phyloP scores from a whole-genome alignment of 2,329 filamentous ascomycete species.

The Exophiala phaeomuriformis region DNA sequence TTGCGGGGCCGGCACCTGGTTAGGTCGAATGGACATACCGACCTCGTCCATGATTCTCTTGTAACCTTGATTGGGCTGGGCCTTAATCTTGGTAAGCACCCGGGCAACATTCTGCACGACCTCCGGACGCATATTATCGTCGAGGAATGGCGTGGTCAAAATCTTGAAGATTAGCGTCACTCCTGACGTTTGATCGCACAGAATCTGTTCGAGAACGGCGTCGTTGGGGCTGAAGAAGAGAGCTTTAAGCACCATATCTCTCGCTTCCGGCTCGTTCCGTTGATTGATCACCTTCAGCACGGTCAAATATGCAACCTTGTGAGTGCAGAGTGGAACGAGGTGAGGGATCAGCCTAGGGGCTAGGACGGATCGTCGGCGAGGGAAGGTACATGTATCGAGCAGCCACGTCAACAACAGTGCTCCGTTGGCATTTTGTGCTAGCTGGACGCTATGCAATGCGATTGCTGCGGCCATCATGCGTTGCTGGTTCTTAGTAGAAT shows the following conservation, averaged over 20 bases:
- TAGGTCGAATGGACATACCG: slow-evolving; percentile 58
- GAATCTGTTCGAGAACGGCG: slow-evolving; percentile 77
- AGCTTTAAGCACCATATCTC: slow-evolving; percentile 81
- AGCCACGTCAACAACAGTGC: slow-evolving; percentile 94
- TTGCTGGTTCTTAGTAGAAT: slow-evolving; percentile 91
- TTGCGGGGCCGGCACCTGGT: slow-evolving; percentile 33
- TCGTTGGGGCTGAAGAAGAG: slow-evolving; percentile 89
- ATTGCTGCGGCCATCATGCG: slow-evolving; percentile 89
- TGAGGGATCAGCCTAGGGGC: slow-evolving; percentile 88
- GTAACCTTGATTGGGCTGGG: slow-evolving; percentile 89
- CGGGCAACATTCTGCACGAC: slow-evolving; percentile 88
- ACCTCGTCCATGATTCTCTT: slow-evolving; percentile 99
- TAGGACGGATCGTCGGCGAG: slow-evolving; percentile 79
- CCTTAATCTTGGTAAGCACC: slow-evolving; percentile 82
- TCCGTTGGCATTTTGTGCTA: slow-evolving; percentile 93
- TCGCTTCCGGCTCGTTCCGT: slow-evolving; percentile 84
- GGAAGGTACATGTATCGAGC: slow-evolving; percentile 94
- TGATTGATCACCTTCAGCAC: slow-evolving; percentile 98
- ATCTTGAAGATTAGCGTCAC: slow-evolving; percentile 98
- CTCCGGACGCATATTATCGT: slow-evolving; percentile 78
- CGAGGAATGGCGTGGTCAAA: slow-evolving; percentile 92
- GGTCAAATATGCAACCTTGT: slow-evolving; percentile 96
- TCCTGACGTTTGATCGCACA: slow-evolving; percentile 84
- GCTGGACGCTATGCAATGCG: slow-evolving; percentile 90
- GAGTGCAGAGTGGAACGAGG: slow-evolving; percentile 89